Base-by-base conservation (phyloP, 495 filamentous ascomycete species). In the Aspergillus sclerotioniger region DNA sequence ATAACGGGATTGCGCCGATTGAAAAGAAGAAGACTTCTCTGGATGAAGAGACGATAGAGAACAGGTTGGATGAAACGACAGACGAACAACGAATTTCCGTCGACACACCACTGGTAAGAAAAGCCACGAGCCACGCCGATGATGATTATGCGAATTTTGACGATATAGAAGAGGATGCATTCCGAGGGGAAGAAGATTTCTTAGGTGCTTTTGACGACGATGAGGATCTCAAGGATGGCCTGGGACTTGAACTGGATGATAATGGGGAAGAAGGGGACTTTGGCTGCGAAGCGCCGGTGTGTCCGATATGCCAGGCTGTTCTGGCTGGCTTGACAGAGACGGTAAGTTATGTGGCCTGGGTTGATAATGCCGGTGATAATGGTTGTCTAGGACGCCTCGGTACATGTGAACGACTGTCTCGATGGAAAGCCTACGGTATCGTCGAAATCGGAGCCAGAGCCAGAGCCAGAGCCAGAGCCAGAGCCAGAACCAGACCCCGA, bases 351-450 rank as follows among this genome's bases (percentile, higher is more conserved):
- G 28, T 0, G 1, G 15, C 20, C 20, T 9, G 12, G 0, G 25
- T 6, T 12, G 25, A 9, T 16, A 7, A 19, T 16, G n/a, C 31
- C 10, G 43, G 1, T 9, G 28, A 9, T 17, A n/a, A 5, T 15
- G 13, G 9, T 33, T 41, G 25, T 25, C 25, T 71, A 75, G 77
- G 84, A 80, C 32, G 74, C 76, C 17, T 80, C 82, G 8, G 60
- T 80, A 7, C 94, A 99, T 69, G 94, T 98, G 56, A 99, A 99
- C 67, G 82, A 84, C 37, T 99, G 94, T 73, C 76, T 99, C 12
- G 94, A 99, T 72, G 91, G 90, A 0, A 88, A 87, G 52, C 79
- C 85, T 13, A 79, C 82, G 8, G 57, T 86, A 19, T 75, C 81
- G 32, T 51, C 60, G 12, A 63, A 61, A 16, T 50, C 63, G 33